Evolutionary conservation across 176 grass and related monocot species (phyloP), one percentile per base, ranked within the genome.

Genomic region (Oryza coarctata): DNA sequence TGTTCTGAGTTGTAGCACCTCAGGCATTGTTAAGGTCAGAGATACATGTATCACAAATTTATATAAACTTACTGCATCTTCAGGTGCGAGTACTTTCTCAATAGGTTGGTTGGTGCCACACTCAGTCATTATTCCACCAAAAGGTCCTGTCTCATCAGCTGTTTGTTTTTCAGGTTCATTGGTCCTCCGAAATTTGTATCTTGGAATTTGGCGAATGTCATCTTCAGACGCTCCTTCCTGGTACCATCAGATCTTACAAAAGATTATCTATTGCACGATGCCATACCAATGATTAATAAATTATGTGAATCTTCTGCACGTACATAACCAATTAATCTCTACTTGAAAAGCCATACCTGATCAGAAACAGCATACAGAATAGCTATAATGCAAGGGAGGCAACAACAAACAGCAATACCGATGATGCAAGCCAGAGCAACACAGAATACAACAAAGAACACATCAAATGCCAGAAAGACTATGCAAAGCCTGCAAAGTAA

Each of bases 221-320:
- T 92, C 96, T 65, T 98, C 96, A 81, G 93, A 90, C 44, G 96
- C 96, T 35, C 96, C 96, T 90, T 93, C 96, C 96, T 98, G 82
- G 71, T 84, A 73, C 85, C 64, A 78, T 67, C 9, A 49, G 36
- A 78, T 38, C 5, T 30, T 61, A 35, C 7, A 86, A 77, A 76
- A 57, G 60, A 17, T 82, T 68, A 73, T 36, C 62, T 40, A 57
- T 74, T 68, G 29, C 66, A 86, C 66, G 32, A 36, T 73, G 66
- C 0, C 43, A 61, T 62, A 36, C 0, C 34, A 44, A 55, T 20
- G 10, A 39, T 30, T 41, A n/a, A 68, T 35, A 26, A 47, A 43
- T 76, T 30, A 26, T 60, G 55, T 60, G 25, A 10, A 25, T 55
- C 7, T 60, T 60, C 10, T 60, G 22, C n/a, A 13, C 2, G n/a